phyloP scores from a whole-genome alignment of 2,329 filamentous ascomycete species.

The Dothistroma septosporum region DNA sequence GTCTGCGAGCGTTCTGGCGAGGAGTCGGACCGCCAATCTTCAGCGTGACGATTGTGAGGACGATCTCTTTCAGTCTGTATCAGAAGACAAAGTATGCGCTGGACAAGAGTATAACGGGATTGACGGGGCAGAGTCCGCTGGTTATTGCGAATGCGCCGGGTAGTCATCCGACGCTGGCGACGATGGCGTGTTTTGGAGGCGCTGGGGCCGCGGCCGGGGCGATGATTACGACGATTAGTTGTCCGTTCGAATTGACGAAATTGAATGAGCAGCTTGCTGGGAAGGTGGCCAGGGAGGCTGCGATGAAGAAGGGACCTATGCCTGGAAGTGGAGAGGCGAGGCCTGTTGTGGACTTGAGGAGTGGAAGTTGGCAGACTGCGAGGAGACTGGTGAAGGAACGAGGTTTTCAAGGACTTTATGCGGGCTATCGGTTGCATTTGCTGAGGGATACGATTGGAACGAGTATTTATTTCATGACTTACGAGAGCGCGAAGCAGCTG shows the following conservation, averaged over 20 bases:
- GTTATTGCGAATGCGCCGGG: slow-evolving; percentile 66
- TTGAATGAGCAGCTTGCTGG: slow-evolving; percentile 81
- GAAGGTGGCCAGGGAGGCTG: slow-evolving; percentile 55
- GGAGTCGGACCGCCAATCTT: slow-evolving; percentile 72
- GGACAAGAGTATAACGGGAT: slow-evolving; percentile 63
- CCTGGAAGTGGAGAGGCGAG: not conserved
- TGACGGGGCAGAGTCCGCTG: slow-evolving; percentile 66
- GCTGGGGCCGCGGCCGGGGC: slow-evolving; percentile 77
- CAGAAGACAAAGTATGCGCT: slow-evolving; percentile 70
- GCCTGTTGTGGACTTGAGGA: slow-evolving; percentile 17
- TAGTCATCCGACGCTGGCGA: slow-evolving; percentile 67
- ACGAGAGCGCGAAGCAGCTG: slow-evolving; percentile 80
- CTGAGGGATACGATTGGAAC: slow-evolving; percentile 81
- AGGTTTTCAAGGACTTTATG: slow-evolving; percentile 70
- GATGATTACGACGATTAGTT: slow-evolving; percentile 74
- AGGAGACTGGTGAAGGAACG: slow-evolving; percentile 72
- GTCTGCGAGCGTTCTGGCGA: slow-evolving; percentile 49
- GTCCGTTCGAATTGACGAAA: slow-evolving; percentile 87
- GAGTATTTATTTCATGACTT: slow-evolving; percentile 82
- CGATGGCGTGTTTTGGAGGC: slow-evolving; percentile 69
- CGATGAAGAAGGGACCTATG: slow-evolving; percentile 1
- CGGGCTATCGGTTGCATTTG: slow-evolving; percentile 76
- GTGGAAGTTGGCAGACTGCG: slow-evolving; percentile 53
- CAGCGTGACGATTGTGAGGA: slow-evolving; percentile 72
- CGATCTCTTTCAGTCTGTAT: slow-evolving; percentile 76